phyloP scores from a whole-genome alignment of 805 yeast species.

The Dipodascus geniculatus region DNA sequence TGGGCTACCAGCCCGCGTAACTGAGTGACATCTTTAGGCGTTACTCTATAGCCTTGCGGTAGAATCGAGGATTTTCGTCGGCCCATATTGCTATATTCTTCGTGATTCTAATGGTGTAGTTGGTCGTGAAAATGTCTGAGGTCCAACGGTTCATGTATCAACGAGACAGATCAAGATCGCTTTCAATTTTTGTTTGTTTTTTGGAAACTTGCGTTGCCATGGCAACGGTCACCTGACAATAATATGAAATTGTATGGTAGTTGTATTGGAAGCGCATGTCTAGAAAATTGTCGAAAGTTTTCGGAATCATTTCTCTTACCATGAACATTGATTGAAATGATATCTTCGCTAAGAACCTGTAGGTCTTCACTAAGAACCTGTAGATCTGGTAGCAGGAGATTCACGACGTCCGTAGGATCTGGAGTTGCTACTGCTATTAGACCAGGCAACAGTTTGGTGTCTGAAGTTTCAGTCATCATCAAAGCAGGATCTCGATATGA shows the following conservation, averaged over 20 bases:
- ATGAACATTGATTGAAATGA: no score
- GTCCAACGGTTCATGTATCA: neutral
- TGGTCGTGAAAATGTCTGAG: no score
- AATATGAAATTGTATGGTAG: no score
- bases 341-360: no score
- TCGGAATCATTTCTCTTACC: no score
- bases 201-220: neutral
- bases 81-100: no score
- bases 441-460: constrained; percentile 54
- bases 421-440: constrained; percentile 19
- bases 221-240: neutral
- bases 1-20: constrained; percentile 29
- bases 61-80: neutral
- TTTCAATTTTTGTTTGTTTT: neutral
- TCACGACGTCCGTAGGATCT: constrained; percentile 19
- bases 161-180: neutral
- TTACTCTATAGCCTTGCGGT: neutral
- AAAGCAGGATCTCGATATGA: constrained; percentile 77
- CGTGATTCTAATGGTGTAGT: no score
- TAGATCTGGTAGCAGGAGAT: constrained; percentile 12
- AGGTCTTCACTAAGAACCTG: no score
- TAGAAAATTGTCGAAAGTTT: no score
- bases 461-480: constrained; percentile 68
- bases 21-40: constrained; percentile 1
- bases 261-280: no score